These are phyloP conservation scores for Sarocladiaceae sp. DNA, from an alignment of 2,329 filamentous ascomycete genomes.

Conservation along the genomic window DNA sequence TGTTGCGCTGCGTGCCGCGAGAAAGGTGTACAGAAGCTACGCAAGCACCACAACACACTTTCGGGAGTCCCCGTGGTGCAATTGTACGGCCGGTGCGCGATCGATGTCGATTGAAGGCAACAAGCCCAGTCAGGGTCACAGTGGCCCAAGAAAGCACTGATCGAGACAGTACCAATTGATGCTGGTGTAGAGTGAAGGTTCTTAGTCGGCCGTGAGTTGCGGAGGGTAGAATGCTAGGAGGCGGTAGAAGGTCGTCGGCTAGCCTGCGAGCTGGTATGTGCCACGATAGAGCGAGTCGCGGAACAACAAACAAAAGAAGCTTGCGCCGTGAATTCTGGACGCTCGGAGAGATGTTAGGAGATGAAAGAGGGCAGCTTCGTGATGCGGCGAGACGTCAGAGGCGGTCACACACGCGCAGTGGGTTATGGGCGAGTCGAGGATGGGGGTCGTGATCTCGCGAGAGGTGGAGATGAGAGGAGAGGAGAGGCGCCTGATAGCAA, in stretches of 20 bases:
- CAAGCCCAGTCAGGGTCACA: neutral
- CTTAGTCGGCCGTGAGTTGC: neutral
- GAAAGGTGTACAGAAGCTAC: neutral
- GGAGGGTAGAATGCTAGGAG: neutral
- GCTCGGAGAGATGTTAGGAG: neutral
- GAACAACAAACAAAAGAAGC: neutral
- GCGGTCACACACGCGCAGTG: slow-evolving; percentile 3
- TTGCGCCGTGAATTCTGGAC: neutral
- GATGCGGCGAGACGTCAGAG: neutral
- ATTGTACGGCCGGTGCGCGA: neutral
- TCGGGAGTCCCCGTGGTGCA: slow-evolving; percentile 1
- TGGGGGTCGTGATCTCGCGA: slow-evolving; percentile 8
- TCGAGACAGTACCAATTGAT: slow-evolving; percentile 22
- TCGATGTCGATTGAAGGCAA: slow-evolving; percentile 13
- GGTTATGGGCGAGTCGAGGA: slow-evolving; percentile 6
- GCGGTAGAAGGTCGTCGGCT: neutral
- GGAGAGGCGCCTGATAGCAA: slow-evolving; percentile 5
- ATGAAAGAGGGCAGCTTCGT: neutral
- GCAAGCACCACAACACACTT: slow-evolving; percentile 4
- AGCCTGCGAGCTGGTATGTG: neutral
- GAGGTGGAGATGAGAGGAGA: slow-evolving; percentile 9
- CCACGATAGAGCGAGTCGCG: neutral
- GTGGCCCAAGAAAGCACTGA: slow-evolving; percentile 19
- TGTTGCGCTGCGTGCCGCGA: neutral
- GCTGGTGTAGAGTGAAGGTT: neutral